phyloP scores from a whole-genome alignment of 2,329 filamentous ascomycete genomes.

The Botrytis squamosa region DNA sequence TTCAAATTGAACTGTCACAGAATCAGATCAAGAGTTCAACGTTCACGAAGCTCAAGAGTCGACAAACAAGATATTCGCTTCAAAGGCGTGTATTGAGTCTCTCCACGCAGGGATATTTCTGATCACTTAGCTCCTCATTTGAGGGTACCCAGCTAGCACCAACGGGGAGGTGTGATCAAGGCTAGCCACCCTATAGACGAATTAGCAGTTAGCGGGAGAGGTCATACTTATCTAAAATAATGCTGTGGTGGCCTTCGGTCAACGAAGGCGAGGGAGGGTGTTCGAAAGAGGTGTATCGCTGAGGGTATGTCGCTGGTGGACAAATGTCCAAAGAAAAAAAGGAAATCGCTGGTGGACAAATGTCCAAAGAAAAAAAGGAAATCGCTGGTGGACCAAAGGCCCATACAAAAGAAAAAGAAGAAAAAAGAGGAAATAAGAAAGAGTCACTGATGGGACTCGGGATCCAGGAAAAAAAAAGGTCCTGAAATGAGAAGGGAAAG shows the following conservation, averaged over 20 bases:
- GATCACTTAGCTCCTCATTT: slow-evolving; percentile 9
- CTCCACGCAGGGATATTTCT: background rate
- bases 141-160: slow-evolving; percentile 3
- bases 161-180: slow-evolving; percentile 6
- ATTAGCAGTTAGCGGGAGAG: background rate
- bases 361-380: background rate
- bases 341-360: background rate
- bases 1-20: background rate
- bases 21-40: background rate
- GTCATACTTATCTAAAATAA: background rate
- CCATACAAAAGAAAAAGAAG: background rate
- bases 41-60: background rate
- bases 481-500: background rate
- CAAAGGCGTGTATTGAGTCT: background rate
- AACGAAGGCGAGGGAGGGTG: background rate
- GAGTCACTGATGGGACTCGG: background rate
- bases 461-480: background rate
- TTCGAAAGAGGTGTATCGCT: background rate
- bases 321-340: background rate
- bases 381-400: background rate
- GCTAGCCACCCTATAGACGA: slow-evolving; percentile 8
- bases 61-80: background rate
- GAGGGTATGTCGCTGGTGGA: background rate
- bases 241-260: background rate
- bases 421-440: background rate